Evolutionary conservation across 345 rosid species (phyloP), one percentile per base, ranked within the genome.

Genomic region (Cardamine occulta): DNA sequence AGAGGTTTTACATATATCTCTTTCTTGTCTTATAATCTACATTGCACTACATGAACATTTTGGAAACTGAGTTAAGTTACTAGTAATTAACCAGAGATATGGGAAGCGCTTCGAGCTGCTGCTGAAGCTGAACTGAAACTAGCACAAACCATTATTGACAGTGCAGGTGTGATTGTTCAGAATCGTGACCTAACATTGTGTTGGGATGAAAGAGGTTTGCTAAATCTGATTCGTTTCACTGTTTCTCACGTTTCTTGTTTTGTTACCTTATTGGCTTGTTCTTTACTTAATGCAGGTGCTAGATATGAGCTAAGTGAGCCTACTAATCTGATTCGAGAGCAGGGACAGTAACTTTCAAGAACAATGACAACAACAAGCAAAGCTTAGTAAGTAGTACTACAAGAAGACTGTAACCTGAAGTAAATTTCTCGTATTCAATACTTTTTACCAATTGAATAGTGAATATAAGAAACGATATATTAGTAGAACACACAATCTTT

Each of bases 241-340:
- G 0, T 29, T 15, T 15, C 9, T 45, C 6, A 8, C 7, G n/a
- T 32, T 74, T 42, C 42, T 63, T 73, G 63, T 53, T 54, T 10
- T 3, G 15, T 51, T 21, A 13, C 29, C 18, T 45, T 35, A 66
- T 9, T 17, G 9, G 14, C 8, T 45, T 59, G 23, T 54, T 68
- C 7, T 62, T n/a, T n/a, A 42, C 56, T 21, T 14, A 10, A 80
- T 80, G 83, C 82, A 91, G 96, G 96, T 74, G 96, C 90, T 9
- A 88, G 81, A 61, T 93, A 93, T 32, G 97, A 91, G 79, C 86
- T 94, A 83, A 87, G 95, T 47, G 93, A 88, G 78, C 96, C 96
- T 0, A 79, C 88, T 29, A 93, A 93, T 79, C 73, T 93, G 87
- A 85, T 91, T 68, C 77, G 56, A 4, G 89, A 82, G 32, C 69